Conservation (phyloP, 495 filamentous ascomycete species). For the Aspergillus sclerotiicarbonarius region DNA sequence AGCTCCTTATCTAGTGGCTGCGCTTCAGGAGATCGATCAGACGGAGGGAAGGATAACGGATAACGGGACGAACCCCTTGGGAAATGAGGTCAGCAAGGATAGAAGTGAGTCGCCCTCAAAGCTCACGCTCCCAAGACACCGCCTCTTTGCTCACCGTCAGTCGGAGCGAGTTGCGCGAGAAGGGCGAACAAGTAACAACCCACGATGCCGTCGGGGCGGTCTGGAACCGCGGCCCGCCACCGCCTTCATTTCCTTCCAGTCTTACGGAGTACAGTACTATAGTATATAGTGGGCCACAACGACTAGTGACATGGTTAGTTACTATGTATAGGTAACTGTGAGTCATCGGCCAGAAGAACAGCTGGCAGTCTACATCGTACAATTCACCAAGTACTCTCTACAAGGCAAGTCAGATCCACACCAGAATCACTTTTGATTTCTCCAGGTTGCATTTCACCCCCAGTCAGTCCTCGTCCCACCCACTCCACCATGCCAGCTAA, state of each 20-base stretch:
- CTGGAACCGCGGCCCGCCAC: neutral
- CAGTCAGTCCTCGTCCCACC: constrained; percentile 9
- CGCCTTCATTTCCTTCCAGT: neutral
- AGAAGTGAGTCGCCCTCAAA: neutral
- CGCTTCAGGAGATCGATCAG: neutral
- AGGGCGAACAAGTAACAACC: neutral
- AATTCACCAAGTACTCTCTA: neutral
- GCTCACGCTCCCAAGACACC: neutral
- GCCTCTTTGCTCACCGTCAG: neutral
- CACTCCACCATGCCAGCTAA: constrained; percentile 20
- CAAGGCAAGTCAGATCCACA: neutral
- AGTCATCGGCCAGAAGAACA: no score
- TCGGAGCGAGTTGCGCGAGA: neutral
- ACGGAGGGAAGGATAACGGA: neutral
- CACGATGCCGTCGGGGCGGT: neutral
- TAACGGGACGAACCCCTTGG: neutral
- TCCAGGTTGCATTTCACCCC: constrained; percentile 10
- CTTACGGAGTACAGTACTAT: neutral
- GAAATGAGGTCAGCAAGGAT: neutral
- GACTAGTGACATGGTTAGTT: neutral
- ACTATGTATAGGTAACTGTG: neutral
- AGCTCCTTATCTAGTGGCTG: neutral
- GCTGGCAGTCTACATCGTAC: neutral
- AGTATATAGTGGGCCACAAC: no score
- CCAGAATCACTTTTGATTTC: constrained; percentile 21